A percentile compares a stretch with the other conserved stretches of the same genome.
These are phyloP conservation scores for Sanguinoderma infundibulare DNA, from an alignment of 1,284 basidiomycete species.

Conservation along the genomic window DNA sequence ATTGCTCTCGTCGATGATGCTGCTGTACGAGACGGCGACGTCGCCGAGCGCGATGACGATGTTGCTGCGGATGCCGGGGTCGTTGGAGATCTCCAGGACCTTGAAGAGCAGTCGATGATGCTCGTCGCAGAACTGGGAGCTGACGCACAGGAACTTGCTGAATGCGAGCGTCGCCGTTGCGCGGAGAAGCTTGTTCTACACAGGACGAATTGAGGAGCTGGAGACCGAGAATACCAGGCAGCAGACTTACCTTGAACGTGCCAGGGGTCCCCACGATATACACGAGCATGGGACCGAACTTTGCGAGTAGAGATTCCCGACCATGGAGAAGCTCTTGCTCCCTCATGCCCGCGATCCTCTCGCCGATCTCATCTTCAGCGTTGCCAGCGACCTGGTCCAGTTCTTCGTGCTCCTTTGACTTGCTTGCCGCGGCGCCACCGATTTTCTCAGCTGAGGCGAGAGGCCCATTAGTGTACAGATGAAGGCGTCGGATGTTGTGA, in stretches of 20 bases:
- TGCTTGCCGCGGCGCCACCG: conserved; percentile 38
- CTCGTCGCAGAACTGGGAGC: conserved; percentile 91
- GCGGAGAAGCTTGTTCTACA: conserved; percentile 85
- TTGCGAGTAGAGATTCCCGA: conserved; percentile 78
- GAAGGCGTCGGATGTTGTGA: background rate
- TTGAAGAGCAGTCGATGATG: conserved; percentile 91
- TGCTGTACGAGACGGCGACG: conserved; percentile 96
- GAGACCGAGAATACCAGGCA: background rate
- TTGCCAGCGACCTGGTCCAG: conserved; percentile 97
- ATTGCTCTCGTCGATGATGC: conserved; percentile 96
- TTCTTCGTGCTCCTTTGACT: conserved; percentile 80
- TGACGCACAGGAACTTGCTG: conserved; percentile 97
- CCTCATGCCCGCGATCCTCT: conserved; percentile 81
- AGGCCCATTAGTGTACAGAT: conserved; percentile 4
- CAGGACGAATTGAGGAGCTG: background rate
- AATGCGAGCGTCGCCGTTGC: conserved; percentile 89
- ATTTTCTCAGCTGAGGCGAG: conserved; percentile 56
- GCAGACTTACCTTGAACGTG: conserved; percentile 72
- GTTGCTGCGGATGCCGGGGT: conserved; percentile 91
- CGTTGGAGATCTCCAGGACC: conserved; percentile 89
- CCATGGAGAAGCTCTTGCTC: conserved; percentile 92
- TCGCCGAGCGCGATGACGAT: conserved; percentile 98
- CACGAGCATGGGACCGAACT: conserved; percentile 90
- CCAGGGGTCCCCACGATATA: conserved; percentile 90
- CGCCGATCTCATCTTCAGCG: conserved; percentile 98